Conservation (phyloP, 257 asterid species). For the Capsicum baccatum region DNA sequence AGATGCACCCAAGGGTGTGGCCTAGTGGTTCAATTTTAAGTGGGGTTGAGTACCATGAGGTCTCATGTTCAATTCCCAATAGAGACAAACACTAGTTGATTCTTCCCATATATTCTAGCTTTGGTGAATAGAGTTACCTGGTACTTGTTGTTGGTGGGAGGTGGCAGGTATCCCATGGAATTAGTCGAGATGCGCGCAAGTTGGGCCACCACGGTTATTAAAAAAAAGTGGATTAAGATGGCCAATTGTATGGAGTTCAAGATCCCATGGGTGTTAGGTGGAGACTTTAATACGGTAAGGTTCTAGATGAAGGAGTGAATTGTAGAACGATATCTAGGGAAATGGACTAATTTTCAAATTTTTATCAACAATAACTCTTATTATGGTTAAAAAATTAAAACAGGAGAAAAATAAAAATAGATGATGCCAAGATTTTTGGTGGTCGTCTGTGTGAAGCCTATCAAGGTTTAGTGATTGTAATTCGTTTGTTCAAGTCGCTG, state of each 20-base stretch:
- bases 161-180: too few relatives aligned
- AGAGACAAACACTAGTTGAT: too few relatives aligned
- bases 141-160: too few relatives aligned
- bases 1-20: too few relatives aligned
- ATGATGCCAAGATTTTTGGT: background rate
- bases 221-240: background rate
- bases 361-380: background rate
- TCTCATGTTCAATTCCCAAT: too few relatives aligned
- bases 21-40: too few relatives aligned
- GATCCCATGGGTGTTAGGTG: background rate
- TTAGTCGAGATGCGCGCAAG: too few relatives aligned
- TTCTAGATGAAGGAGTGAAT: background rate
- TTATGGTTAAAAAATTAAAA: background rate
- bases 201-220: too few relatives aligned
- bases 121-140: too few relatives aligned
- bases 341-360: background rate
- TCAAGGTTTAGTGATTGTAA: background rate
- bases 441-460: background rate
- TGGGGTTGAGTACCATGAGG: too few relatives aligned
- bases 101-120: too few relatives aligned
- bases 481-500: background rate
- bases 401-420: background rate
- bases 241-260: constrained; percentile 13
- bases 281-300: background rate
- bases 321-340: background rate